phyloP scores from a whole-genome alignment of 1,284 basidiomycete species.

The Heliocybe sulcata region DNA sequence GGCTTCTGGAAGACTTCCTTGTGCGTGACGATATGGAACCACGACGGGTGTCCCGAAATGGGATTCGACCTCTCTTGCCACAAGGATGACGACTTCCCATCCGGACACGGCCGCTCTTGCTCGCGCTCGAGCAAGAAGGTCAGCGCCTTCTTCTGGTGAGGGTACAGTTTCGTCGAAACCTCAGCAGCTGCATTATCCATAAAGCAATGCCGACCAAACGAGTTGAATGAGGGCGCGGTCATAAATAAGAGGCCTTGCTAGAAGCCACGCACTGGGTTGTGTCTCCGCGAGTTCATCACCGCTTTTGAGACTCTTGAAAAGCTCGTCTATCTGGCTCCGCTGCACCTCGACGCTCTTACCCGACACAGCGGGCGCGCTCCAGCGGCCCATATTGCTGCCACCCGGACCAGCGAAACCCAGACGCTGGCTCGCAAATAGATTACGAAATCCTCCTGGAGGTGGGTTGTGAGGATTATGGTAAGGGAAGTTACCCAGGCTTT shows the following conservation, averaged over 20 bases:
- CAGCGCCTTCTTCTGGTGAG: constrained; percentile 97
- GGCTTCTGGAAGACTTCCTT: constrained; percentile 65
- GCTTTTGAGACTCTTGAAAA: constrained; percentile 84
- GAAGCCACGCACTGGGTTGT: constrained; percentile 59
- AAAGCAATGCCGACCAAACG: constrained; percentile 10
- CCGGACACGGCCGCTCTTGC: constrained; percentile 49
- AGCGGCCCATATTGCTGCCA: constrained; percentile 36
- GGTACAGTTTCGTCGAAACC: constrained; percentile 87
- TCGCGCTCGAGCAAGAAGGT: constrained; percentile 96
- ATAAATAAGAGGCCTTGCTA: neutral
- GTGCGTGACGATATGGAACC: constrained; percentile 85
- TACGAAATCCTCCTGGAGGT: constrained; percentile 50
- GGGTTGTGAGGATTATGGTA: constrained; percentile 90
- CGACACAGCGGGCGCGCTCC: constrained; percentile 52
- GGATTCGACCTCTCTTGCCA: constrained; percentile 65
- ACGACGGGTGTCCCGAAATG: constrained; percentile 41
- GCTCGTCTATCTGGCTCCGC: constrained; percentile 87
- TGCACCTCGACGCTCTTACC: constrained; percentile 88
- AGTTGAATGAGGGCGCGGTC: neutral
- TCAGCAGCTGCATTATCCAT: constrained; percentile 51
- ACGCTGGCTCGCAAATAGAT: constrained; percentile 28
- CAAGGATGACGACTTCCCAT: constrained; percentile 61
- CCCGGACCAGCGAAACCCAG: constrained; percentile 32
- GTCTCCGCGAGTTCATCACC: constrained; percentile 86
- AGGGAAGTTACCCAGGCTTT: constrained; percentile 56